Base-by-base conservation (phyloP, 139 green algal species). In the Yamagishiella unicocca region DNA sequence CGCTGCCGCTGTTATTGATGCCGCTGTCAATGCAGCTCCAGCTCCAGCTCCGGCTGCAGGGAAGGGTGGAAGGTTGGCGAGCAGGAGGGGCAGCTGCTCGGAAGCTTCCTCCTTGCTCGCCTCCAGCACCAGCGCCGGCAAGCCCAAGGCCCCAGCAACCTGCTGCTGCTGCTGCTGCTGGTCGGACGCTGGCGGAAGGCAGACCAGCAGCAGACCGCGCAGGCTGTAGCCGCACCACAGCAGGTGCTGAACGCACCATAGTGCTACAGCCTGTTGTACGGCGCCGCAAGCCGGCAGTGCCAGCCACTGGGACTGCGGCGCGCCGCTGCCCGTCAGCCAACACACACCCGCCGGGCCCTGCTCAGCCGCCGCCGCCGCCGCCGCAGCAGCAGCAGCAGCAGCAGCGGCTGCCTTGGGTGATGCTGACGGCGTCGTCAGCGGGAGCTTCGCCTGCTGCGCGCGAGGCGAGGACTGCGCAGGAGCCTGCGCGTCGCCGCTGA, bases 141-240 rank as follows among this genome's bases (percentile, higher is more conserved):
- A 43, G 4, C 50, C 12, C 50, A 58, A 12, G 50, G 50, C 58
- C 19, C 58, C 22, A 35, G 58, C 58, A 67, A 4, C 42, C 40
- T 78, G 40, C 8, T 43, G 70, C 43, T 45, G 35, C 33, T 7
- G 8, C 35, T 75, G 33, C 35, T 14, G 33, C 33, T n/a, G 67
- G 35, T 33, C 7, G 21, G 29, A n/a, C 62, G 29, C 33, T 27
- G 2, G 53, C 33, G 27, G 66, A 25, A 8, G 72, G 71, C 55
- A 75, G 54, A 50, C 19, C 43, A 89, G 54, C 54, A 88, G 83
- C 83, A 86, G 9, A 21, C 70, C 71, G 3, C 83, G 83, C 5
- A 88, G 33, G 46, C 67, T 68, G 84, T 78, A 89, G 42, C 84
- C 84, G 25, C 70, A 82, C 84, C 84, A 89, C 53, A 80, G 25